Percentiles rank a stretch among this genome's conserved stretches.
These are phyloP conservation scores for Aspergillus floridensis DNA, from an alignment of 2,329 filamentous ascomycete genomes.

Conservation along the genomic window DNA sequence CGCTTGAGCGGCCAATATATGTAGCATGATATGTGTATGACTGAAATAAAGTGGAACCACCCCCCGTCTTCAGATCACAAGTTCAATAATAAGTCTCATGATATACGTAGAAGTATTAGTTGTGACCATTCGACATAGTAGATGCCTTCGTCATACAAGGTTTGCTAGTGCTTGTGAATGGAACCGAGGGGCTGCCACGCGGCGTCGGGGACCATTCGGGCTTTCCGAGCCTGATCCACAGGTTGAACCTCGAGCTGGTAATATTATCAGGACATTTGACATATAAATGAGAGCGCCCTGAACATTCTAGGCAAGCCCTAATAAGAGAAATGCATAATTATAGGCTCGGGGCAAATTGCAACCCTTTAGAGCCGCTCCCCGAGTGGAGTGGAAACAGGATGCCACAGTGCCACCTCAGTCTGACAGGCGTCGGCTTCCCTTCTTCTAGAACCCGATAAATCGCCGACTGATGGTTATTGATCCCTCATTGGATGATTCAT, in stretches of 20 bases:
- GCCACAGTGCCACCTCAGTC: not conserved
- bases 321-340: not conserved
- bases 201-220: conserved; percentile 3
- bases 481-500: not conserved
- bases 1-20: not conserved
- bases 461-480: not conserved
- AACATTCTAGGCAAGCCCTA: not conserved
- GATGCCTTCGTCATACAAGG: no score
- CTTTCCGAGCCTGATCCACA: not conserved
- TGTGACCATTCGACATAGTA: not conserved
- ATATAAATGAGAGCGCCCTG: not conserved
- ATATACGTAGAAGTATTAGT: no score
- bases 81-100: no score
- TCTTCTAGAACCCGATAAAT: not conserved
- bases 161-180: not conserved
- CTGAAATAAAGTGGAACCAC: no score
- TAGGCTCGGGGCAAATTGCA: not conserved
- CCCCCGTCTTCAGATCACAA: not conserved
- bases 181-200: not conserved
- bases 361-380: not conserved
- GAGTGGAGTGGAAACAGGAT: not conserved
- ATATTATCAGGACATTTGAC: not conserved
- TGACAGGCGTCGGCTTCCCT: not conserved
- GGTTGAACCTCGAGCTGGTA: not conserved
- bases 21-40: not conserved